Percentiles rank a stretch among this genome's conserved stretches.
These are phyloP conservation scores for Leccinum ambiguum DNA, from an alignment of 1,284 basidiomycete species.

Conservation along the genomic window DNA sequence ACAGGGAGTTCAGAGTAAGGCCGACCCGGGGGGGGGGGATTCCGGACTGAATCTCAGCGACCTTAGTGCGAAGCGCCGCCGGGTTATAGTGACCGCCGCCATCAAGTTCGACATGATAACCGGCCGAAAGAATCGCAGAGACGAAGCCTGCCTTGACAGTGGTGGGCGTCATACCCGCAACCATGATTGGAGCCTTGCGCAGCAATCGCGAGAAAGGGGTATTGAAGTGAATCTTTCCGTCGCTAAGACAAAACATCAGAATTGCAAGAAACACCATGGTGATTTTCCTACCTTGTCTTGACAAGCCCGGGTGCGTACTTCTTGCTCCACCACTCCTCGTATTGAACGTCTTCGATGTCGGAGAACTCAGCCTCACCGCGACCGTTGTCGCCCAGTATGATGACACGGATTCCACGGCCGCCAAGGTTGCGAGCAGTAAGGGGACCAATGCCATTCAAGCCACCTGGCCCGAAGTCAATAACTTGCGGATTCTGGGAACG, in stretches of 20 bases:
- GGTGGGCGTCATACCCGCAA: constrained; percentile 96
- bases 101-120: constrained; percentile 95
- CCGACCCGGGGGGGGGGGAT: constrained; percentile 75
- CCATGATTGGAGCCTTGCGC: constrained; percentile 97
- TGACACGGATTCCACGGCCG: constrained; percentile 88
- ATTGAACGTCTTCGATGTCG: constrained; percentile 62
- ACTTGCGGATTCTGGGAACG: constrained; percentile 89
- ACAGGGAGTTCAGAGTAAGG: constrained; percentile 92
- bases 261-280: constrained; percentile 6
- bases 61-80: constrained; percentile 84
- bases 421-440: constrained; percentile 90
- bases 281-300: constrained; percentile 74
- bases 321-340: constrained; percentile 90
- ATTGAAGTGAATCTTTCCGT: constrained; percentile 90
- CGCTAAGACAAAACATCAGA: constrained; percentile 44
- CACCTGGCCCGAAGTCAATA: constrained; percentile 96
- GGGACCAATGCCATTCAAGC: constrained; percentile 90
- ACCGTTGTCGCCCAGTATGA: constrained; percentile 85
- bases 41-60: constrained; percentile 83
- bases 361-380: constrained; percentile 88
- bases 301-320: constrained; percentile 86
- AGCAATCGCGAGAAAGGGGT: constrained; percentile 95
- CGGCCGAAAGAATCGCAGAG: constrained; percentile 88
- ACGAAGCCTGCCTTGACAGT: constrained; percentile 95
- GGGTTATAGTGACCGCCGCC: constrained; percentile 98